Conservation (phyloP, 2,329 filamentous ascomycete genomes). For the Huntiella abstrusa region DNA sequence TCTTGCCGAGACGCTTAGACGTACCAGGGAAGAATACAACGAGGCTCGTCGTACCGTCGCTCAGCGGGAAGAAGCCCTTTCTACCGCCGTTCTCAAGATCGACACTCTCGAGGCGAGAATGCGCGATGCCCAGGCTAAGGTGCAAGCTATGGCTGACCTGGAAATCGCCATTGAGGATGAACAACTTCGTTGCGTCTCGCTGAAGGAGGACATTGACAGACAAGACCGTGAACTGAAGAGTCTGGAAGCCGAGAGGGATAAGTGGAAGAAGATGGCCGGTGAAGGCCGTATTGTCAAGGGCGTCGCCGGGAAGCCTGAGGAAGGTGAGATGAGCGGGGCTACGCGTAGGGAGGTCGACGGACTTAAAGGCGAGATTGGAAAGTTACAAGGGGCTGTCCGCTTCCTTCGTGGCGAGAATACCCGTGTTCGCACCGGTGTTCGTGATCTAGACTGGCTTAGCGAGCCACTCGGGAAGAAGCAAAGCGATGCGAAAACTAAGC, state of each 20-base stretch:
- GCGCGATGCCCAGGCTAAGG: conserved; percentile 64
- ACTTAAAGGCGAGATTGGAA: conserved; percentile 48
- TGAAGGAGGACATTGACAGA: conserved; percentile 46
- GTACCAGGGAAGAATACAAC: conserved; percentile 60
- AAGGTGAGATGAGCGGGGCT: conserved; percentile 43
- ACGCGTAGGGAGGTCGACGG: conserved; percentile 55
- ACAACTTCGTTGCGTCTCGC: conserved; percentile 28
- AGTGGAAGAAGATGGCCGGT: conserved; percentile 52
- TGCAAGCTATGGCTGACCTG: conserved; percentile 46
- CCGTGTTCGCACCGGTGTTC: conserved; percentile 39
- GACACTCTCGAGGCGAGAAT: conserved; percentile 79
- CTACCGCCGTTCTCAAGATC: conserved; percentile 78
- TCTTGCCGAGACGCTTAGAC: conserved; percentile 66
- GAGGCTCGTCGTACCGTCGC: conserved; percentile 56
- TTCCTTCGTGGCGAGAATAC: conserved; percentile 50
- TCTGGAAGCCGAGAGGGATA: conserved; percentile 47
- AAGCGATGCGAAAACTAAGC: conserved; percentile 8
- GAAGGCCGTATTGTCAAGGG: conserved; percentile 31
- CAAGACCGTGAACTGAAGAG: conserved; percentile 47
- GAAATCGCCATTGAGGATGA: conserved; percentile 39
- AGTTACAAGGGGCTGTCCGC: conserved; percentile 44
- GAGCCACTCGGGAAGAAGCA: conserved; percentile 34
- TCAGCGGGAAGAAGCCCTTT: conserved; percentile 61
- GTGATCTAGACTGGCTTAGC: conserved; percentile 40
- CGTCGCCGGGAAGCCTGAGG: conserved; percentile 26